Evolutionary conservation across 2,329 filamentous ascomycete species (phyloP), one percentile per base, ranked within the genome.

Genomic region (Colletotrichum sp.): DNA sequence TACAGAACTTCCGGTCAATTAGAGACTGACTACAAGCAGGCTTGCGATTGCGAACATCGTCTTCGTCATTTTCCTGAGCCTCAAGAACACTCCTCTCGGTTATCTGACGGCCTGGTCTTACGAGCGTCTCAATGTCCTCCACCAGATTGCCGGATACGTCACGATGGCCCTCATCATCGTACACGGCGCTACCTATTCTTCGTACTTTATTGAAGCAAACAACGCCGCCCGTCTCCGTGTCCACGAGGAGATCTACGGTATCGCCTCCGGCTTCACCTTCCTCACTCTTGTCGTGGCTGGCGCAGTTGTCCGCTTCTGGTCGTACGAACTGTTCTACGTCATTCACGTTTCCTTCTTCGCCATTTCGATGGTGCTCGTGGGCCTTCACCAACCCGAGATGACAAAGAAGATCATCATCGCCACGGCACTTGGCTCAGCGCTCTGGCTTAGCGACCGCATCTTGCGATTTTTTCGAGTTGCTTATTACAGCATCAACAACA

Each of bases 291-390:
- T 85, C 4, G 78, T 88, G 24, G 85, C 88, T 4, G 86, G 88
- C 26, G 80, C 86, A 48, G 77, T 87, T 21, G 80, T 90, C 74
- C 84, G 88, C 34, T 83, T 86, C 4, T 85, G 86, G 79, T 87
- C 85, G 83, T 92, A 92, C 77, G 90, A 92, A 80, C 80, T 88
- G 4, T 92, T 92, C 80, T 91, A 91, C 80, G 83, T 88, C 61
- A 79, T 88, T 24, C 90, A 92, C 76, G 81, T 92, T 61, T 67
- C 80, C 3, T 88, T 88, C 72, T 91, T 88, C 81, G 81, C 89
- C 24, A 77, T 89, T 9, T 85, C 85, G 39, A 81, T 92, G 55
- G 82, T 90, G 60, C 85, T 85, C 67, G 80, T 89, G 9, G 87
- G 85, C 6, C 83, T 91, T 43, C 91, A 92, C 77, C 89, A 90